These are phyloP conservation scores for Bondarzewia mesenterica DNA, from an alignment of 1,284 basidiomycete genomes.

Conservation along the genomic window DNA sequence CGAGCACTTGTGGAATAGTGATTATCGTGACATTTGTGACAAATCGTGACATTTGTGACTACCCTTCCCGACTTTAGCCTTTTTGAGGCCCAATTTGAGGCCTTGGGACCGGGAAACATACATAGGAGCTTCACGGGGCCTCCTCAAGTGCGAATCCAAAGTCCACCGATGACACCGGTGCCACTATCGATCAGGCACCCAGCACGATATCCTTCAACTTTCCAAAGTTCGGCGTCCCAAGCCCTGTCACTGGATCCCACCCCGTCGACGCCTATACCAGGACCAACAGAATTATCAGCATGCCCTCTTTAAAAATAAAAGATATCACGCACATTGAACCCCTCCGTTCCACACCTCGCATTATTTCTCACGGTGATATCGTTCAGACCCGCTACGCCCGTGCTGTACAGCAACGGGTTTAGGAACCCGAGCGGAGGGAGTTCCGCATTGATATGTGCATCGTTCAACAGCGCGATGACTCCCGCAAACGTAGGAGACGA, in stretches of 20 bases:
- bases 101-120: too few species aligned
- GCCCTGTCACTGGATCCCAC: conserved; percentile 47
- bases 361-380: conserved; percentile 50
- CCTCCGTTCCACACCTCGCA: conserved; percentile 46
- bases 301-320: conserved; percentile 20
- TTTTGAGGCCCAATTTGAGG: too few species aligned
- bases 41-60: too few species aligned
- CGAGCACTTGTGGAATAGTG: background rate
- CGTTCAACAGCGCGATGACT: conserved; percentile 50
- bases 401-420: conserved; percentile 51
- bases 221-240: conserved; percentile 39
- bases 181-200: background rate
- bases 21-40: conserved; percentile 48
- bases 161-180: too few species aligned
- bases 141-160: too few species aligned
- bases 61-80: too few species aligned
- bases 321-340: conserved; percentile 34
- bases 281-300: background rate
- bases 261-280: conserved; percentile 28
- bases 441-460: conserved; percentile 40
- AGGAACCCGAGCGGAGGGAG: conserved; percentile 50
- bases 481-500: conserved; percentile 50
- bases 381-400: conserved; percentile 40
- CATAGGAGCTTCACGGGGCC: too few species aligned
- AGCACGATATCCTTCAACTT: conserved; percentile 22